Evolutionary conservation across 2,329 filamentous ascomycete species (phyloP).

Genomic region (Microthyrium microscopicum): DNA sequence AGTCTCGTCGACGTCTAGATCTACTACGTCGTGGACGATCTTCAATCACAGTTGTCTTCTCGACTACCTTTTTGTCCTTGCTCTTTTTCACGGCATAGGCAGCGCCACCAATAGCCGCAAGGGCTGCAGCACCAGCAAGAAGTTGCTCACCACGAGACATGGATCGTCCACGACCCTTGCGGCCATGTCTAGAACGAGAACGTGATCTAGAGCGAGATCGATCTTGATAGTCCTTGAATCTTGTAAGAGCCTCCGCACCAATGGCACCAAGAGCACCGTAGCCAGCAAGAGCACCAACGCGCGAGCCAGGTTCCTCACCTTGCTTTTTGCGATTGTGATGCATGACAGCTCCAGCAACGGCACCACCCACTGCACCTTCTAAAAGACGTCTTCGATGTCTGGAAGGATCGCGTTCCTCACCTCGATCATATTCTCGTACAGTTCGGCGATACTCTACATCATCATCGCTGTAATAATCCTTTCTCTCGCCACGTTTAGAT

Average conservation of each 20-base stretch:
- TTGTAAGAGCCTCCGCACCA: constrained; percentile 39
- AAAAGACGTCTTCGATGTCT: constrained; percentile 41
- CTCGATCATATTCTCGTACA: constrained; percentile 33
- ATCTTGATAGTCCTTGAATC: constrained; percentile 23
- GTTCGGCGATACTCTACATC: constrained; percentile 43
- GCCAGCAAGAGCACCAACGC: constrained; percentile 36
- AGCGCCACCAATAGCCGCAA: constrained; percentile 43
- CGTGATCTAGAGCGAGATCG: constrained; percentile 29
- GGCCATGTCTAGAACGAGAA: constrained; percentile 15
- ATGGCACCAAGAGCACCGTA: constrained; percentile 45
- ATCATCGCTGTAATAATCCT: constrained; percentile 40
- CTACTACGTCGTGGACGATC: constrained; percentile 31
- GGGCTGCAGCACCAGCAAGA: constrained; percentile 40
- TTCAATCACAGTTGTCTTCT: constrained; percentile 14
- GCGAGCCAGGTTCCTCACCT: constrained; percentile 36
- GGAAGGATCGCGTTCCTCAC: constrained; percentile 22
- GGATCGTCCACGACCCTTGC: constrained; percentile 12
- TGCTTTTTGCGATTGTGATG: constrained; percentile 39
- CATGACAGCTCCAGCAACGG: constrained; percentile 43
- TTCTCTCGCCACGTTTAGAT: constrained; percentile 20
- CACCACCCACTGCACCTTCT: constrained; percentile 43
- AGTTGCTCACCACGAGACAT: constrained; percentile 29
- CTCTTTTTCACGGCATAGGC: constrained; percentile 36
- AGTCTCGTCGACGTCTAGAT: constrained; percentile 26
- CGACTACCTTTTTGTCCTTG: constrained; percentile 25